These are phyloP conservation scores for Vaccinium macrocarpon DNA, from an alignment of 148 eudicot species.

Conservation along the genomic window DNA sequence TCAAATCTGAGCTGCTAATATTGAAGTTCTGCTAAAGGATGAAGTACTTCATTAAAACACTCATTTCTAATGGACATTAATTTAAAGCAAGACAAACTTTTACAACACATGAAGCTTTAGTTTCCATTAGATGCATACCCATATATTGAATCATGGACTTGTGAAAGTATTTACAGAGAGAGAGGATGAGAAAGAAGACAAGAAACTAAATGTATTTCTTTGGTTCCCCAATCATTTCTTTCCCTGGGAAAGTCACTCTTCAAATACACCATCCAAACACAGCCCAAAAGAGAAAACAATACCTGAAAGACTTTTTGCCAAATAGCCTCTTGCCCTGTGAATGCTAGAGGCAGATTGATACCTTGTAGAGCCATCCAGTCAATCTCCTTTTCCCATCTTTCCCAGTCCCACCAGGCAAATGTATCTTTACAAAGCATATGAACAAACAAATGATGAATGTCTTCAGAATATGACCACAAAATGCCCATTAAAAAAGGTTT, in stretches of 20 bases:
- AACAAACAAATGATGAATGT: neutral
- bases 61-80: neutral
- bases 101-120: neutral
- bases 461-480: neutral
- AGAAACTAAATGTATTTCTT: too few species aligned
- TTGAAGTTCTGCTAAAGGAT: conserved; percentile 38
- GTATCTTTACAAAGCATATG: conserved; percentile 29
- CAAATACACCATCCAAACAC: too few species aligned
- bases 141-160: too few species aligned
- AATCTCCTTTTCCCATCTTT: conserved; percentile 61
- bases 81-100: neutral
- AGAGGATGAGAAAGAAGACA: too few species aligned
- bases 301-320: conserved; percentile 63
- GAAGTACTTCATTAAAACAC: conserved; percentile 6
- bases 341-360: conserved; percentile 51
- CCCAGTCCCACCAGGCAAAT: conserved; percentile 66
- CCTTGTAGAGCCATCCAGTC: conserved; percentile 65
- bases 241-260: too few species aligned
- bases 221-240: too few species aligned
- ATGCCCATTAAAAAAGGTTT: neutral
- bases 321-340: conserved; percentile 57
- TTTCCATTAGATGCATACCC: neutral
- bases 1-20: conserved; percentile 38
- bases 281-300: neutral
- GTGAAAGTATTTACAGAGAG: too few species aligned